A percentile compares a stretch with the other conserved stretches of the same genome.
Conservation (phyloP, 78 protist genomes). For the Isochrysis galbana region DNA sequence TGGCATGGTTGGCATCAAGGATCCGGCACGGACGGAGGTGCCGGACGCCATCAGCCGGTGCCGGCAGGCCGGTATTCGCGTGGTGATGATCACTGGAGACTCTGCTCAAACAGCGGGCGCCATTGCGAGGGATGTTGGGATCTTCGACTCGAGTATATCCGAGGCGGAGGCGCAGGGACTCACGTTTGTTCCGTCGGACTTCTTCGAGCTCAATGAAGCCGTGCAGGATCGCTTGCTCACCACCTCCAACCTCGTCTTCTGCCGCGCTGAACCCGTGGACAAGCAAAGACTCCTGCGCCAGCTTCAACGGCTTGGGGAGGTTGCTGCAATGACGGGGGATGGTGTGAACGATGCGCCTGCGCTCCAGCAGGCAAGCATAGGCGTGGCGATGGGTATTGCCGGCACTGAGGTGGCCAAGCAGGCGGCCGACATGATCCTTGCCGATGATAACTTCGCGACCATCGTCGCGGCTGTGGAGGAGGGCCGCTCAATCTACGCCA, state of each 20-base stretch:
- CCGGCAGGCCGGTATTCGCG: slow-evolving; percentile 73
- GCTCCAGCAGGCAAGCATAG: slow-evolving; percentile 60
- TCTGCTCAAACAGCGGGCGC: slow-evolving; percentile 73
- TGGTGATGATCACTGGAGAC: slow-evolving; percentile 87
- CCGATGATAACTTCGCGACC: slow-evolving; percentile 97
- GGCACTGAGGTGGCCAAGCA: slow-evolving; percentile 94
- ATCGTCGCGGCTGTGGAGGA: slow-evolving; percentile 91
- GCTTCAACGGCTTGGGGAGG: slow-evolving; percentile 49
- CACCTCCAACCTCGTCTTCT: slow-evolving; percentile 47
- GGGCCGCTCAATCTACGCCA: slow-evolving; percentile 82
- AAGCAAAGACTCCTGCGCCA: slow-evolving; percentile 62
- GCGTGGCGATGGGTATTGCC: slow-evolving; percentile 94
- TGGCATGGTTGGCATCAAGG: slow-evolving; percentile 78
- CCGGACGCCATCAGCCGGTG: slow-evolving; percentile 56
- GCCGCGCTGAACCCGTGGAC: slow-evolving; percentile 71
- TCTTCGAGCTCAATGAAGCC: not conserved
- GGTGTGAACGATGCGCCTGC: slow-evolving; percentile 98
- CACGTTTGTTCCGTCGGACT: not conserved
- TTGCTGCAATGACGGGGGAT: slow-evolving; percentile 87
- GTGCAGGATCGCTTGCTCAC: not conserved
- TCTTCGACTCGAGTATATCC: slow-evolving; percentile 41
- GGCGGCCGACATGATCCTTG: slow-evolving; percentile 89
- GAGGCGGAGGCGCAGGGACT: not conserved
- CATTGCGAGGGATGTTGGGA: slow-evolving; percentile 42
- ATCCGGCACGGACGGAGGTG: slow-evolving; percentile 81